Evolutionary conservation across 345 rosid genomes (phyloP).

Genomic region (Citrus inodora): DNA sequence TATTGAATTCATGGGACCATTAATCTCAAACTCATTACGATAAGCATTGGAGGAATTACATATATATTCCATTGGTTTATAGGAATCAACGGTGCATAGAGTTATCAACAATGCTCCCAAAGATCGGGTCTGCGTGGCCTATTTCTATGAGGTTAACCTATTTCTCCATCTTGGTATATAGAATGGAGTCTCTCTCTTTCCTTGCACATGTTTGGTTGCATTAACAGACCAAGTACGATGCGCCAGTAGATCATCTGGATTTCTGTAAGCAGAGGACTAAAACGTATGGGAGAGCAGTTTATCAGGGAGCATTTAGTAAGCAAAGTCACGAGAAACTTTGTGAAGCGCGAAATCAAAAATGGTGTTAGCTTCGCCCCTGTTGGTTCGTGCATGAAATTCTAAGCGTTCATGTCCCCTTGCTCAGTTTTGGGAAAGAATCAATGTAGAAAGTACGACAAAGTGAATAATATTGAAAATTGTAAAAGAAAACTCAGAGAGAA

Average conservation of each 20-base stretch:
- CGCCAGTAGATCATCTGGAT: constrained; percentile 69
- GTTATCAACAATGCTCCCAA: constrained; percentile 54
- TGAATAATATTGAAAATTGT: no score
- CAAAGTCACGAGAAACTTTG: no score
- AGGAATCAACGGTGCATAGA: constrained; percentile 70
- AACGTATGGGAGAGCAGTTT: no score
- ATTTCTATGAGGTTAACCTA: constrained; percentile 65
- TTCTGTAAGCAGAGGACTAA: constrained; percentile 45
- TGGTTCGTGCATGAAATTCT: no score
- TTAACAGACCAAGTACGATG: constrained; percentile 61
- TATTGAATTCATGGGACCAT: background rate
- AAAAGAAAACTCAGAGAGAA: no score
- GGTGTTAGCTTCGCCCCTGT: no score
- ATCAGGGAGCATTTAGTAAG: no score
- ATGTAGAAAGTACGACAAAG: no score
- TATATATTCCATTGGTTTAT: constrained; percentile 68
- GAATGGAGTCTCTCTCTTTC: background rate
- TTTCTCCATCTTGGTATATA: background rate
- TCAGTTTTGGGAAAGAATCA: no score
- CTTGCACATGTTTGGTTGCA: background rate
- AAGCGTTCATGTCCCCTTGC: no score
- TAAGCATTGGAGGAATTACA: constrained; percentile 22
- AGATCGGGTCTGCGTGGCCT: constrained; percentile 68
- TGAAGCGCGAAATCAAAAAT: no score
- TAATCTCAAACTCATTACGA: background rate